Conservation (phyloP, 305 asterid genomes). For the Fraxinus albicans region DNA sequence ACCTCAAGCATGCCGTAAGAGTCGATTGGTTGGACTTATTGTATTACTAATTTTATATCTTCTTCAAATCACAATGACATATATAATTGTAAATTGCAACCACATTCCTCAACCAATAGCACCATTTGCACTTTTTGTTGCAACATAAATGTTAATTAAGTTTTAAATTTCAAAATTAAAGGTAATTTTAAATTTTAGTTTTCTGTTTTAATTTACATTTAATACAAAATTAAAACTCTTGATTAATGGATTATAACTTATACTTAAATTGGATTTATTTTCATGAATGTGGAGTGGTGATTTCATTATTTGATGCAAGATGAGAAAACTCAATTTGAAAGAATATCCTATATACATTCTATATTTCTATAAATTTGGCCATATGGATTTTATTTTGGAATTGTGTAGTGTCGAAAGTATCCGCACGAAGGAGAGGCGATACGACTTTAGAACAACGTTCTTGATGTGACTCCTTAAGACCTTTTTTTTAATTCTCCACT, state of each 20-base stretch:
- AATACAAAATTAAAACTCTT: background rate
- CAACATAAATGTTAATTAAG: background rate
- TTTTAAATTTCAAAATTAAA: background rate
- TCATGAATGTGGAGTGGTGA: background rate
- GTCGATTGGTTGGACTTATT: background rate
- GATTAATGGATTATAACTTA: background rate
- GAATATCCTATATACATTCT: background rate
- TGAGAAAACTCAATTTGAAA: background rate
- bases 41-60: background rate
- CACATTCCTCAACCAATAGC: background rate
- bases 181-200: background rate
- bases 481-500: background rate
- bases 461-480: background rate
- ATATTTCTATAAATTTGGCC: background rate
- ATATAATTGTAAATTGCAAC: background rate
- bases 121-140: background rate
- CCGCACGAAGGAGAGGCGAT: background rate
- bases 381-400: too few species aligned
- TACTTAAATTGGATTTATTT: background rate
- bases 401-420: background rate
- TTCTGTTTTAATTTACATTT: background rate
- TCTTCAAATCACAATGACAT: background rate
- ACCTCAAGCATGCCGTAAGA: background rate
- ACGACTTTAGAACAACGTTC: background rate
- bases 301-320: background rate